Evolutionary conservation across 2,329 filamentous ascomycete genomes (phyloP), one percentile per base, ranked within the genome.

Genomic region (Epicoccum sorghinum): DNA sequence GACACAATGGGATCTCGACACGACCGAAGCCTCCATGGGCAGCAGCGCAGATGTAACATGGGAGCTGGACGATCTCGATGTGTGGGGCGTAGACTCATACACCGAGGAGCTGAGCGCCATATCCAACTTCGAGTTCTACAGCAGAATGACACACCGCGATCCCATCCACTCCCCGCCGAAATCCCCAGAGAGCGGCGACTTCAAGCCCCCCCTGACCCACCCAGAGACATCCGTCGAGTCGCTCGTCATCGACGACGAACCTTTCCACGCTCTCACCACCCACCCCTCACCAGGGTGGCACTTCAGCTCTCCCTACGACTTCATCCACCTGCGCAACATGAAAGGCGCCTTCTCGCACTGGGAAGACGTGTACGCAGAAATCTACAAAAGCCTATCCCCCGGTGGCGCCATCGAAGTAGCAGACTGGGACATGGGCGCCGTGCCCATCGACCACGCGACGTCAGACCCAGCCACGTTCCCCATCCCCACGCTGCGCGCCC

Each of bases 1-100:
- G 52, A 68, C 80, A 6, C 75, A 75, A 37, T 82, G 82, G 71
- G 79, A 81, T 58, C 70, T 82, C n/a, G 78, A 80, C 52, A 78
- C 80, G 14, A 79, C 78, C 9, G 74, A 79, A 57, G 72, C 71
- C 8, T 71, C 75, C 3, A 44, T 66, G 13, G 64, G 66, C 13
- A 50, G 66, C 13, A 50, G 57, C 14, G 61, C 60, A 5, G 45
- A 60, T 2, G 70, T 71, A 25, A 69, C 57, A 6, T 76, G 73
- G 73, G 71, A 76, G 47, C 62, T 76, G 9, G 72, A 75, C 43
- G 69, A 76, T 48, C 52, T 76, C 8, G 72, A 76, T 36, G 63
- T 75, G 3, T 71, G 71, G 70, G 60, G 65, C 4, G 52, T 59
- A 25, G 70, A 73, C 22, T 43, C 59, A 10, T 60, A 68, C 10